phyloP scores from a whole-genome alignment of 1,139 yeast species.

The Pichia sp. region DNA sequence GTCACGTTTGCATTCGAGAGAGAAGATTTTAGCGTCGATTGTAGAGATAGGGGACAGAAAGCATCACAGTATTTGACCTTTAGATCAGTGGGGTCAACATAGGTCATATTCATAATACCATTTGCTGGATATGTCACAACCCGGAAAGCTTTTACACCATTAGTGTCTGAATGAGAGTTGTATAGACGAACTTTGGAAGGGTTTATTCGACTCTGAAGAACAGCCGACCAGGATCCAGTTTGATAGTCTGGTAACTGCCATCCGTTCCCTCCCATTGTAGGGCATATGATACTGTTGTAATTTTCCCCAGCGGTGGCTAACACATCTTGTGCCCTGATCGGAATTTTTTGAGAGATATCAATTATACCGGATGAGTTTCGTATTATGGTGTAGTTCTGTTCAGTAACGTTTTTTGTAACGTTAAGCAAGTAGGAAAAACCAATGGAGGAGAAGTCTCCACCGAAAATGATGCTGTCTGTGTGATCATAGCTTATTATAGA shows the following conservation, averaged over 20 bases:
- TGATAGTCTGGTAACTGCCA: conserved; percentile 56
- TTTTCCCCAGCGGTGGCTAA: conserved; percentile 21
- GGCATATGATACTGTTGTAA: conserved; percentile 55
- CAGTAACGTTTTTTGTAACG: conserved; percentile 32
- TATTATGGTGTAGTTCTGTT: conserved; percentile 18
- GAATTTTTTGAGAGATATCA: conserved; percentile 20
- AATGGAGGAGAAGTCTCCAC: conserved; percentile 67
- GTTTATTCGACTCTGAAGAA: conserved; percentile 50
- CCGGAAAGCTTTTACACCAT: conserved; percentile 64
- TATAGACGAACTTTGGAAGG: conserved; percentile 77
- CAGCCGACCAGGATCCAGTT: conserved; percentile 67
- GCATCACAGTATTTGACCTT: conserved; percentile 68
- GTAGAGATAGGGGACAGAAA: conserved; percentile 63
- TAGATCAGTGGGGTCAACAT: conserved; percentile 68
- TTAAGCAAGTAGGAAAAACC: conserved; percentile 48
- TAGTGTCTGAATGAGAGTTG: conserved; percentile 48
- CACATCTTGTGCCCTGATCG: conserved; percentile 9
- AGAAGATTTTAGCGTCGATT: conserved; percentile 32
- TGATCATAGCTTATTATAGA: conserved; percentile 55
- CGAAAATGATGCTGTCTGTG: conserved; percentile 58
- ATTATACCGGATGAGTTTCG: conserved; percentile 23
- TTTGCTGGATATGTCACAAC: conserved; percentile 72
- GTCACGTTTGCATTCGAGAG: conserved; percentile 9
- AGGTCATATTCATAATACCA: conserved; percentile 89
- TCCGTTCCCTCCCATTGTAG: conserved; percentile 35